phyloP scores from a whole-genome alignment of 139 green algal species.

The Coelastrella sp. region DNA sequence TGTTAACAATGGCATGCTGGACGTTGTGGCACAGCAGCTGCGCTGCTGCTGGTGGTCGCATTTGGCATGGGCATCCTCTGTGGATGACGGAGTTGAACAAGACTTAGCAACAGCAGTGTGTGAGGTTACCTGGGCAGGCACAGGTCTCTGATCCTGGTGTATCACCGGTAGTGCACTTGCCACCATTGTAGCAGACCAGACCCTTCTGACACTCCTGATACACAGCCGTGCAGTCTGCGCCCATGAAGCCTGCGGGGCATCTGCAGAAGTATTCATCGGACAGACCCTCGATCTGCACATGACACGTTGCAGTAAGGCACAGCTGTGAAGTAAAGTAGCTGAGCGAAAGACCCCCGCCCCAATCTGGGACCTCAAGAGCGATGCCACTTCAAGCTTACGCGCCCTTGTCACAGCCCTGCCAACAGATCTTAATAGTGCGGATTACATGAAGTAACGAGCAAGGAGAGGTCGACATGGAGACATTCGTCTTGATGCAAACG shows the following conservation, averaged over 20 bases:
- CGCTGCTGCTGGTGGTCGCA: background rate
- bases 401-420: too few species aligned
- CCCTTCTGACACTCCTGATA: slow-evolving; percentile 42
- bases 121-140: slow-evolving; percentile 33
- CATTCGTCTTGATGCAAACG: background rate
- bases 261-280: slow-evolving; percentile 40
- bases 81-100: background rate
- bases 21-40: background rate
- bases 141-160: slow-evolving; percentile 12
- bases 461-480: background rate
- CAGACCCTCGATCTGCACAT: slow-evolving; percentile 42
- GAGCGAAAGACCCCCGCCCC: background rate
- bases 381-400: background rate
- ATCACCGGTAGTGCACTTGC: slow-evolving; percentile 41
- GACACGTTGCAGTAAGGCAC: background rate
- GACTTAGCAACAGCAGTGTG: background rate
- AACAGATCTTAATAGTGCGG: too few species aligned
- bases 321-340: background rate
- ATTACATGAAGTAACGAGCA: too few species aligned
- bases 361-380: too few species aligned
- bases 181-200: slow-evolving; percentile 44
- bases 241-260: slow-evolving; percentile 31
- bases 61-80: background rate
- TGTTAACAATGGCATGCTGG: background rate
- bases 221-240: slow-evolving; percentile 14